These are phyloP conservation scores for Cicer yamashitae DNA, from an alignment of 306 rosid genomes.

Conservation along the genomic window DNA sequence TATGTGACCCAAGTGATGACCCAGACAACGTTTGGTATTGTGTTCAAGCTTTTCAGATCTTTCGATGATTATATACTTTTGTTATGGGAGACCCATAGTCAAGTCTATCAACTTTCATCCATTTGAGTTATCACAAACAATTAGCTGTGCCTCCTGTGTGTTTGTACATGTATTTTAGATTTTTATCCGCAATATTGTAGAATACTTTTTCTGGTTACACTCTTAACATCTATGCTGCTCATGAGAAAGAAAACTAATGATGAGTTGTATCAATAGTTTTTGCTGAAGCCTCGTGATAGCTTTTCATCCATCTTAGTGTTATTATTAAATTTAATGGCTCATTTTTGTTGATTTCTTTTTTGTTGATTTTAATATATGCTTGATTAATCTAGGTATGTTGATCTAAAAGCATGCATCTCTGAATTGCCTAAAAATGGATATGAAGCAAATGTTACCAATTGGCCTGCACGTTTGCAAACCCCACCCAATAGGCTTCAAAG, in stretches of 20 bases:
- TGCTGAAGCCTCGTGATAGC: constrained; percentile 19
- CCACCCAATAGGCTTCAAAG: constrained; percentile 91
- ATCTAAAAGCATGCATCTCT: constrained; percentile 87
- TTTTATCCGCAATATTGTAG: not conserved
- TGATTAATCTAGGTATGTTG: constrained; percentile 67
- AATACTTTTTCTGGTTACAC: constrained; percentile 19
- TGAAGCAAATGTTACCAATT: constrained; percentile 64
- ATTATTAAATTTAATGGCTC: constrained; percentile 34
- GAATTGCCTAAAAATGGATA: constrained; percentile 74
- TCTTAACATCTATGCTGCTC: not conserved
- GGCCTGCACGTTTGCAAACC: constrained; percentile 86
- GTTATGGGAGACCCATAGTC: not conserved
- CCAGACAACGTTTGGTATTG: constrained; percentile 85
- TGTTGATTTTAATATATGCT: constrained; percentile 41
- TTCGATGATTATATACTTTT: constrained; percentile 24
- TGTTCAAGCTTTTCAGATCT: constrained; percentile 41
- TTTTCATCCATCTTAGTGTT: constrained; percentile 36
- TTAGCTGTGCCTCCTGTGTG: constrained; percentile 24
- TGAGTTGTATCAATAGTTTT: constrained; percentile 24
- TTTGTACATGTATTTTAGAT: constrained; percentile 12
- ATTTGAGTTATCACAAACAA: constrained; percentile 25
- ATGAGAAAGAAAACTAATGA: constrained; percentile 23
- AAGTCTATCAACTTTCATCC: not conserved
- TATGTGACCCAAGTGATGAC: constrained; percentile 80
- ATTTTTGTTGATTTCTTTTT: constrained; percentile 39